Evolutionary conservation across 371 early-diverging fungal species (phyloP).

Genomic region (Nematocida sp.): DNA sequence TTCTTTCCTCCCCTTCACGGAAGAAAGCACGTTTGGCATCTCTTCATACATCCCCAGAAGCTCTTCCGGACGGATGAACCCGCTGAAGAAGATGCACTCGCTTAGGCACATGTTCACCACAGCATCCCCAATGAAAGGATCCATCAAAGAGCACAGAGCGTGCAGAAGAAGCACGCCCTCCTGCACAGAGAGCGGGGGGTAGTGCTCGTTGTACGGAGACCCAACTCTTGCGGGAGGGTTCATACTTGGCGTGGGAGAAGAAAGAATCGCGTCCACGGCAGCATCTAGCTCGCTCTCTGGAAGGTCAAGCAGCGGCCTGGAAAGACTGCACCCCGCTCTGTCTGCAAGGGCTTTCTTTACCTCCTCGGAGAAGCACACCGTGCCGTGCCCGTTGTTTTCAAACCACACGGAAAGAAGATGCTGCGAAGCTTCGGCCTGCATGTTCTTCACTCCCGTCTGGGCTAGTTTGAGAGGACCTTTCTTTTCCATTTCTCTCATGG

Average conservation of each 20-base stretch:
- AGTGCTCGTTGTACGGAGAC: conserved; percentile 26
- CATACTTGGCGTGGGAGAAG: not conserved
- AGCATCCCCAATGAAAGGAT: conserved; percentile 91
- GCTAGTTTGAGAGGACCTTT: conserved; percentile 65
- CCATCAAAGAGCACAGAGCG: conserved; percentile 71
- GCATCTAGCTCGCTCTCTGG: not conserved
- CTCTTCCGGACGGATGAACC: conserved; percentile 3
- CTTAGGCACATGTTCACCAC: conserved; percentile 88
- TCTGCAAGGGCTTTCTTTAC: not conserved
- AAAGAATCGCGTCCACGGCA: conserved; percentile 13
- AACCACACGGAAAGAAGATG: conserved; percentile 97
- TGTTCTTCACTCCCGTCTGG: conserved; percentile 95
- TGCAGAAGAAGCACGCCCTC: conserved; percentile 66
- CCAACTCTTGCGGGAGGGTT: not conserved
- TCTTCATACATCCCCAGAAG: conserved; percentile 25
- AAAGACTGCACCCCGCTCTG: not conserved
- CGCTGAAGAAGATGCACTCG: conserved; percentile 74
- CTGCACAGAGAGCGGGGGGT: conserved; percentile 59
- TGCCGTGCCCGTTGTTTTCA: conserved; percentile 99
- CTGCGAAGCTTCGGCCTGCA: conserved; percentile 87
- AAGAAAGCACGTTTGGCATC: conserved; percentile 22
- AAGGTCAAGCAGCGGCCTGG: not conserved
- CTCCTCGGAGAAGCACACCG: conserved; percentile 73
- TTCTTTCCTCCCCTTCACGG: conserved; percentile 49
- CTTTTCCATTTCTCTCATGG: conserved; percentile 38